These are phyloP conservation scores for Myochromella boudieri DNA, from an alignment of 768 basidiomycete species.

Conservation along the genomic window DNA sequence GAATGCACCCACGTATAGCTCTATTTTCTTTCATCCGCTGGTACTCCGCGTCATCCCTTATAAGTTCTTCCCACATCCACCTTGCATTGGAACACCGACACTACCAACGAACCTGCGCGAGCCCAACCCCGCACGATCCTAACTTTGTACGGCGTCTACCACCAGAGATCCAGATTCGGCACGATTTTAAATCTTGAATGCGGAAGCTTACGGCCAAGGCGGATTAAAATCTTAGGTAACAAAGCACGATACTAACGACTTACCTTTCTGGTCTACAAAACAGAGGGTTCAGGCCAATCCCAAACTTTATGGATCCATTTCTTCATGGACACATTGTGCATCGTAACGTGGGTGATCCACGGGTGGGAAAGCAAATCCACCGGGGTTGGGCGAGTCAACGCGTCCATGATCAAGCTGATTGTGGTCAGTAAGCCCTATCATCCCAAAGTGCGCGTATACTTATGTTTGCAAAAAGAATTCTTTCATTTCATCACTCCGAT, in stretches of 20 bases:
- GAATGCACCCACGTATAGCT: too few relatives aligned
- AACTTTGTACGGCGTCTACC: too few relatives aligned
- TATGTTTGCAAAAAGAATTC: conserved; percentile 87
- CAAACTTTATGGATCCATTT: conserved; percentile 86
- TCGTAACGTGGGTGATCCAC: conserved; percentile 78
- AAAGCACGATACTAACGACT: conserved; percentile 27
- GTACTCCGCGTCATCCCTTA: too few relatives aligned
- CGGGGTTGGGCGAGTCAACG: conserved; percentile 72
- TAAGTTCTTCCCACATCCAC: too few relatives aligned
- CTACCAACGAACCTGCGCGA: too few relatives aligned
- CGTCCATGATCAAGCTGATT: conserved; percentile 51
- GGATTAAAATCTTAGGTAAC: background rate
- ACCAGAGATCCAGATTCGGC: conserved; percentile 15
- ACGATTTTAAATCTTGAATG: conserved; percentile 18
- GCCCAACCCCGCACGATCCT: too few relatives aligned
- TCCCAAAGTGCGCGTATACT: conserved; percentile 27
- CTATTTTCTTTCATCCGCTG: too few relatives aligned
- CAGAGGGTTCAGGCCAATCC: conserved; percentile 61
- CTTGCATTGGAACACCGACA: too few relatives aligned
- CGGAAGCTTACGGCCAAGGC: conserved; percentile 22
- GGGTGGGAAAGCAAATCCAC: conserved; percentile 81
- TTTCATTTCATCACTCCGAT: conserved; percentile 86
- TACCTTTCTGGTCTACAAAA: conserved; percentile 42
- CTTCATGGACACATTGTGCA: conserved; percentile 84
- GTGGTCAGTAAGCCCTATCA: background rate